Evolutionary conservation across 192 early-diverging fungal genomes (phyloP), one percentile per base, ranked within the genome.

Genomic region (Backusella liffmaniae): DNA sequence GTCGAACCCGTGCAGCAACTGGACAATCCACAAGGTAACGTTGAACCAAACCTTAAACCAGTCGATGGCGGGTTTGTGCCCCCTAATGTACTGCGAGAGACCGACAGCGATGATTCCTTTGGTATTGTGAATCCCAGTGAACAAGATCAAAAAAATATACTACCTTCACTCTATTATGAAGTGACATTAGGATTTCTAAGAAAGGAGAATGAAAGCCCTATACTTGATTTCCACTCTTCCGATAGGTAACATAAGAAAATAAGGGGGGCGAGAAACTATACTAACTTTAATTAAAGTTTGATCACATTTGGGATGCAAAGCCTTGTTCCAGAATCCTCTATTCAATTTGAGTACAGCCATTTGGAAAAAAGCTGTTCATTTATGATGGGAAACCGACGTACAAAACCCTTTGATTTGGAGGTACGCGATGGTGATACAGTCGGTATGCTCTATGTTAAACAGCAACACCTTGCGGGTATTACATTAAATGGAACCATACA

Each of bases 131-230:
- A 51, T 5, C 42, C 71, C 42, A 37, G 12, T 41, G 26, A 23
- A n/a, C 32, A 29, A 32, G 42, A 73, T 15, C 41, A 59, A 49
- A 7, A 8, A 10, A 62, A 35, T 26, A 29, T 36, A 8, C 3
- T 66, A 5, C 68, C 71, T 26, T 72, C 71, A 41, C 39, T 80
- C 4, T 81, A 81, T 74, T 73, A 70, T 70, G 80, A 81, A 74
- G 69, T 77, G 26, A 49, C 46, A 7, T 26, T 76, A 32, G 46
- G 18, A 2, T 62, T 56, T 66, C 36, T 68, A 44, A 66, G 18
- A 30, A 67, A 30, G 23, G 59, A 44, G 6, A 41, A 69, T 34
- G 67, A 75, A 66, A 41, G 35, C 12, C 29, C 56, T 4, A 62
- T 62, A 65, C 39, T 74, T 4, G 51, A 56, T 42, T 39, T 49